Evolutionary conservation across 1,139 yeast genomes (phyloP).

Genomic region (Taphrina deformans): DNA sequence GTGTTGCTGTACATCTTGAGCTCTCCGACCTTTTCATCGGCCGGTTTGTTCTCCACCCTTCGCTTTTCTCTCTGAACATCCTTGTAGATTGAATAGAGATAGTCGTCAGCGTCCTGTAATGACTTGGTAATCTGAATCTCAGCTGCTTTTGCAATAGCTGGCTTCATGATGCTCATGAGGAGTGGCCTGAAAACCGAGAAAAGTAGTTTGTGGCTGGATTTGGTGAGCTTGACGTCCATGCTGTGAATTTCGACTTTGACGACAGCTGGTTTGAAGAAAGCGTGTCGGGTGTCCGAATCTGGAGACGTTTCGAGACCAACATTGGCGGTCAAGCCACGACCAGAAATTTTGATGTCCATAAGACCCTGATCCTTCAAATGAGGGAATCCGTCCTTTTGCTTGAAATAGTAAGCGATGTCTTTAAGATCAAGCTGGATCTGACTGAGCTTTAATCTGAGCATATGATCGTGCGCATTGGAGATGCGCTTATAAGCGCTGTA

Average conservation of each 20-base stretch:
- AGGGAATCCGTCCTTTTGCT: constrained; percentile 39
- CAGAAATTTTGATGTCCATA: constrained; percentile 38
- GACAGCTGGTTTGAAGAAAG: constrained; percentile 39
- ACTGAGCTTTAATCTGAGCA: constrained; percentile 35
- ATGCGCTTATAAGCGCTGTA: constrained; percentile 37
- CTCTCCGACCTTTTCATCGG: constrained; percentile 32
- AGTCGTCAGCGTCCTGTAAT: constrained; percentile 37
- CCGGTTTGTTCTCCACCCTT: constrained; percentile 25
- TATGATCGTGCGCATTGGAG: constrained; percentile 31
- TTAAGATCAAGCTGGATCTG: constrained; percentile 39
- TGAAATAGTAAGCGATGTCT: constrained; percentile 40
- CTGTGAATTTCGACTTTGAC: constrained; percentile 38
- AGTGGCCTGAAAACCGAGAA: constrained; percentile 38
- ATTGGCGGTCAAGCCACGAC: constrained; percentile 37
- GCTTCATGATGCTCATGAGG: constrained; percentile 36
- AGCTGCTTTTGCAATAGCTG: constrained; percentile 38
- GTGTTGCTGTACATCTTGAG: constrained; percentile 37
- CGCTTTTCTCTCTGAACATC: constrained; percentile 36
- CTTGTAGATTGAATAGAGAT: constrained; percentile 36
- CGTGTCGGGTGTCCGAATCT: constrained; percentile 25
- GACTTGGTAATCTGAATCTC: constrained; percentile 38
- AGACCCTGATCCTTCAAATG: constrained; percentile 38
- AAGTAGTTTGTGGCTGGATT: constrained; percentile 39
- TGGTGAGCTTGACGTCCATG: constrained; percentile 35
- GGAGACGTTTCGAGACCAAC: constrained; percentile 36